Evolutionary conservation across 805 yeast species (phyloP), one percentile per base, ranked within the genome.

Genomic region (Pichia rugopelliculosa): DNA sequence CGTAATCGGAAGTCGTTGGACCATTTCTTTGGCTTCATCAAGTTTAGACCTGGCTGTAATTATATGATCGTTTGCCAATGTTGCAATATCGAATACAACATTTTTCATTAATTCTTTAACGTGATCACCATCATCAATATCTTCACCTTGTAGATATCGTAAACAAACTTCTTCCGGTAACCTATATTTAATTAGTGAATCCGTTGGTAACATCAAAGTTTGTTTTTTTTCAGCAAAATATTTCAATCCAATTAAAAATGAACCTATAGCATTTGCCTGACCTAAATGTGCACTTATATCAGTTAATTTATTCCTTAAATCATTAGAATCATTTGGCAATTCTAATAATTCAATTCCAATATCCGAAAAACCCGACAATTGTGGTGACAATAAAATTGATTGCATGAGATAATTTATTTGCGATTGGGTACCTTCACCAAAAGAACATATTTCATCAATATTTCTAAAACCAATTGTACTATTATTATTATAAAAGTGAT

Each of bases 271-370:
- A 0, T 83, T 76, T 1, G 93, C 86, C 61, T 87, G 95, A 7
- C 96, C 96, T 36, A 87, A 65, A 64, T 87, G 95, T 0, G 95
- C 93, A 11, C 80, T 75, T 10, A 82, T 74, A 51, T 84, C 87
- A 30, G 79, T 72, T 9, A 79, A 65, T 6, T 61, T 54, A 17
- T 63, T 62, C 38, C 59, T 50, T 15, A 61, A 39, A 9, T 43
- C 43, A 8, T 46, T 46, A 0, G 57, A 41, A 49, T n/a, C 9
- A 6, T 74, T 77, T 39, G 79, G 72, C 22, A 64, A 59, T 50
- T 76, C 79, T 30, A 84, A 61, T 27, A 79, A 58, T 37, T 65
- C 60, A 13, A 76, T 71, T 0, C 77, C 71, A 9, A 52, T 46
- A 18, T 45, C 45, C 1, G 66, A 59, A 1, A 80, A 75, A 0